These are phyloP conservation scores for Ephemerocybe angulata DNA, from an alignment of 768 basidiomycete species.

Conservation along the genomic window DNA sequence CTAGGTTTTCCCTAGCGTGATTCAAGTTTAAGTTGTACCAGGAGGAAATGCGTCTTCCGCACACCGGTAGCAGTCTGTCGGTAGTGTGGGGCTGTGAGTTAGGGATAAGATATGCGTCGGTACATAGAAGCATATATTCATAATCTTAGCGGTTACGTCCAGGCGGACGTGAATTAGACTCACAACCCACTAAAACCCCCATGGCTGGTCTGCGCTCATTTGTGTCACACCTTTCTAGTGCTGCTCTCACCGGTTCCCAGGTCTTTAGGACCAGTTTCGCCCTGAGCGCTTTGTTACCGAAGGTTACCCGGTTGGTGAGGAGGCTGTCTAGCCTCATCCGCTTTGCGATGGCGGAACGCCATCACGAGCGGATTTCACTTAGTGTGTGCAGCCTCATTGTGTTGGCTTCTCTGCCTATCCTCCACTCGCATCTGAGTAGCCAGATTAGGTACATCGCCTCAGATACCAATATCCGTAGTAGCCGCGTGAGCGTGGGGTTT, in stretches of 20 bases:
- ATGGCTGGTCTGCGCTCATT: no score
- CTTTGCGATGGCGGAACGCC: background rate
- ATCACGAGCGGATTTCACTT: background rate
- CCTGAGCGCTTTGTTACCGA: background rate
- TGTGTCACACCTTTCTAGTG: no score
- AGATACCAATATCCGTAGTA: conserved; percentile 21
- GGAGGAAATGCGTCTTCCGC: background rate
- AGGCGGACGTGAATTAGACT: no score
- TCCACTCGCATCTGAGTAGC: conserved; percentile 21
- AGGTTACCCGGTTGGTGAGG: background rate
- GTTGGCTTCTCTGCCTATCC: conserved; percentile 14
- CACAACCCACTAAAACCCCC: no score
- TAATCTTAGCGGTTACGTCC: no score
- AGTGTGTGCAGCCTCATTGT: background rate
- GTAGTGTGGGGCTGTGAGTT: background rate
- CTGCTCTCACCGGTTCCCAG: no score
- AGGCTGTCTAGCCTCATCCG: background rate
- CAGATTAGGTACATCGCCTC: conserved; percentile 27
- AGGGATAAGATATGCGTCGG: no score
- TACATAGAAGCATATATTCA: no score
- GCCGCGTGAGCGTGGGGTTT: conserved; percentile 5
- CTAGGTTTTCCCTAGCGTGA: background rate
- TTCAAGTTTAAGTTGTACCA: background rate
- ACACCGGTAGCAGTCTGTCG: background rate
- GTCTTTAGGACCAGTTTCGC: background rate